Evolutionary conservation across 805 yeast species (phyloP), one percentile per base, ranked within the genome.

Genomic region (Yamadazyma laniorum): DNA sequence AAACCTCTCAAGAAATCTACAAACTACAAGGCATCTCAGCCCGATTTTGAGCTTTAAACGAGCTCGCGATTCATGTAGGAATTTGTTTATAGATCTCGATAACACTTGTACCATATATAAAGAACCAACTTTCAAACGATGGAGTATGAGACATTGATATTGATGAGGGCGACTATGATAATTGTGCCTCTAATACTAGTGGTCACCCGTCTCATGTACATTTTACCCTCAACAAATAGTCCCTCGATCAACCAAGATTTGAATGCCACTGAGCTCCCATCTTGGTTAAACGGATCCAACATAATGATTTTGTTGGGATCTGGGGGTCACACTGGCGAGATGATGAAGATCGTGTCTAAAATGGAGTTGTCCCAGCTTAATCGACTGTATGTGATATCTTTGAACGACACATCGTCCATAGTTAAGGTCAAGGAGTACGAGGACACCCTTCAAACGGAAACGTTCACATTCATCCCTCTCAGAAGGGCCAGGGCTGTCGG

Each of bases 261-360:
- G 5, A 19, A 15, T n/a, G 21, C 27, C 18, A 8, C 28, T 1
- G 38, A 29, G 3, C 32, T 48, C 3, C 44, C 49, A 3, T 6
- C 29, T 9, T 35, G 29, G 9, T 12, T 28, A 8, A 22, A 36
- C 21, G 59, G 59, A 3, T 39, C 52, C 3, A 60, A 59, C 29
- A 42, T 77, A 17, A 72, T 85, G 74, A 65, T 85, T 0, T 70
- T 88, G n/a, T 62, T 91, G 8, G 98, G 98, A 0, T 88, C 96
- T 0, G 99, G 99, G 1, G 98, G 97, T 2, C 98, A 89, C 53
- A 89, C 97, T 0, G 97, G 96, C 1, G 97, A 91, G 58, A 87
- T 91, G 95, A 58, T 90, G n/a, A 66, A 90, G 18, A 66, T 91
- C 13, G 56, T 87, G 7, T 43, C 54, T 4, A 67, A 67, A 26